Base-by-base conservation (phyloP, 2,329 filamentous ascomycete species). In the Phaeosphaeria sp. region DNA sequence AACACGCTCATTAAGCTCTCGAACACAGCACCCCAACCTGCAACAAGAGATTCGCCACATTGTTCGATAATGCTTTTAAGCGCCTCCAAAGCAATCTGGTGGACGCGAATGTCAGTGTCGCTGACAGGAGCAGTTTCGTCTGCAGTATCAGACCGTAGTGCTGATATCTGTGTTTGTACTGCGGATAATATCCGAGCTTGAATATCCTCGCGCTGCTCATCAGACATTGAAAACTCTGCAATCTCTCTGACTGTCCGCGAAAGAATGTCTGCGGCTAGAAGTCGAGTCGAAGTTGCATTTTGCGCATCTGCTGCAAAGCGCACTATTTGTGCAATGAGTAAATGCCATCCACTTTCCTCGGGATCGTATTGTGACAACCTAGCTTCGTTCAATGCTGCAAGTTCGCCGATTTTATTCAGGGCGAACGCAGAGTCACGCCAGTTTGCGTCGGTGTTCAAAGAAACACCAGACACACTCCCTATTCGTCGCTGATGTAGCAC, bases 1-100 rank as follows among this genome's bases (percentile, higher is more conserved):
- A 97, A 97, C 2, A 94, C 91, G 68, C 88, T 93, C 62, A 89
- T 87, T 61, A 98, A 90, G 60, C 97, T 89, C 45, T 91, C 88
- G 65, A 99, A 95, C 0, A 92, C 88, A 49, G 92, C 85, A 48
- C 90, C 86, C 95, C 95, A 99, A 3, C 93, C 93, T 63, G 87
- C 89, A 15, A 90, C 82, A 6, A 98, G 84, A 0, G 87, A 88
- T 72, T 99, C 93, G 8, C 94, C 95, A 66, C 90, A 94, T 61
- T 93, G 90, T 71, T 98, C 94, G 1, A 99, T 83, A 20, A 97
- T 87, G 54, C 84, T 89, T 74, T 92, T 93, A 6, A 97, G 80
- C 0, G 91, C 89, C 63, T 96, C 92, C 1, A 97, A 83, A 22
- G 91, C 83, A 52, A 91, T 87, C 61, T 89, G 89, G 73, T 97